Conservation (phyloP, 1,139 yeast species). For the Suhomyces coccinellae region DNA sequence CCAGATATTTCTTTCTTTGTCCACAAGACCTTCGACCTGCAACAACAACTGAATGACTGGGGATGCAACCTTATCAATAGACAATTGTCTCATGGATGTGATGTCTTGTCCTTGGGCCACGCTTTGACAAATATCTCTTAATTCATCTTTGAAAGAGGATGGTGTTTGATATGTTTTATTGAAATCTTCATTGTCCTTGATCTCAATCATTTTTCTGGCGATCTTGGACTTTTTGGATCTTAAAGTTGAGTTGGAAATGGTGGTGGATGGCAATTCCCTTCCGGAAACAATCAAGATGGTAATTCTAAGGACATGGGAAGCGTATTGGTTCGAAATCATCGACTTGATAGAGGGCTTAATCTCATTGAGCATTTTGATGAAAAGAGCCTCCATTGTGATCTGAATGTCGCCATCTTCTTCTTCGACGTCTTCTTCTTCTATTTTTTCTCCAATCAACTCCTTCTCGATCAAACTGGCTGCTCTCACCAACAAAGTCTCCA, state of each 20-base stretch:
- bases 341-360: conserved; percentile 56
- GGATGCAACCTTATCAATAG: conserved; percentile 79
- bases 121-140: conserved; percentile 45
- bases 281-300: conserved; percentile 73
- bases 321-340: conserved; percentile 75
- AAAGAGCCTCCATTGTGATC: conserved; percentile 62
- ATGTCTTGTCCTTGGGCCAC: conserved; percentile 44
- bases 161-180: conserved; percentile 73
- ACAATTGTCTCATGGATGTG: conserved; percentile 61
- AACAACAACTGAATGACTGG: conserved; percentile 83
- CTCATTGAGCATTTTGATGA: conserved; percentile 66
- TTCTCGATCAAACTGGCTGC: conserved; percentile 75
- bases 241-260: conserved; percentile 68
- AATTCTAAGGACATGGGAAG: conserved; percentile 83
- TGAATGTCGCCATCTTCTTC: conserved; percentile 40
- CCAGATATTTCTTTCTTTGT: conserved; percentile 70
- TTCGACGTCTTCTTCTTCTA: conserved; percentile 29
- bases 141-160: conserved; percentile 61
- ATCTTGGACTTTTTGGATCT: conserved; percentile 86
- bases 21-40: conserved; percentile 79
- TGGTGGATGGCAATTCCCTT: conserved; percentile 75
- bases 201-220: conserved; percentile 91
- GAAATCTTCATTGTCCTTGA: conserved; percentile 73
- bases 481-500: conserved; percentile 81
- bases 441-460: conserved; percentile 48